These are phyloP conservation scores for Plenodomus lindquistii DNA, from an alignment of 2,329 filamentous ascomycete species.

Conservation along the genomic window DNA sequence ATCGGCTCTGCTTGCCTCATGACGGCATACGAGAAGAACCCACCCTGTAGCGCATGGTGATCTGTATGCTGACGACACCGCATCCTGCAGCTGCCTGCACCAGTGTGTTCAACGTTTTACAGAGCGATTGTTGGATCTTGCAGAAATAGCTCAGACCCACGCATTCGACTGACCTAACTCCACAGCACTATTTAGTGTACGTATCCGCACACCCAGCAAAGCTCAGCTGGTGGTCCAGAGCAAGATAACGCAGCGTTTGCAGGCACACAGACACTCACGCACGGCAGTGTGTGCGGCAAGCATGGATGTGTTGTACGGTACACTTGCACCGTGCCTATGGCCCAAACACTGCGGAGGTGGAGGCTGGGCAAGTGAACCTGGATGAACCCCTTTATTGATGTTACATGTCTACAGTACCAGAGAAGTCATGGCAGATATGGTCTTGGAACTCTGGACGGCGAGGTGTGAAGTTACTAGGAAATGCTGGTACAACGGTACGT, in stretches of 20 bases:
- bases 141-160: neutral
- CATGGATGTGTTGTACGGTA: neutral
- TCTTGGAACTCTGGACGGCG: neutral
- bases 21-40: neutral
- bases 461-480: neutral
- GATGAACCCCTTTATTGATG: neutral
- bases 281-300: neutral
- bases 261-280: neutral
- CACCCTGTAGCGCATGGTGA: neutral
- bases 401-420: neutral
- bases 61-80: neutral
- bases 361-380: neutral
- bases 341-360: neutral
- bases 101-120: neutral
- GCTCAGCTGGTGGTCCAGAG: neutral
- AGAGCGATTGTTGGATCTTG: neutral
- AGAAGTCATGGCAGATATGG: neutral
- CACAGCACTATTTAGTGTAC: neutral
- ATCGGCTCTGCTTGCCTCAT: neutral
- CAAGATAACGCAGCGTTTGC: neutral
- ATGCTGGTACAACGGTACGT: neutral
- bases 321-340: neutral
- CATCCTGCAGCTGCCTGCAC: neutral
- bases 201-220: neutral
- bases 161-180: neutral